Conservation (phyloP, 208 protist species). For the Jaenimonas drosophilae region DNA sequence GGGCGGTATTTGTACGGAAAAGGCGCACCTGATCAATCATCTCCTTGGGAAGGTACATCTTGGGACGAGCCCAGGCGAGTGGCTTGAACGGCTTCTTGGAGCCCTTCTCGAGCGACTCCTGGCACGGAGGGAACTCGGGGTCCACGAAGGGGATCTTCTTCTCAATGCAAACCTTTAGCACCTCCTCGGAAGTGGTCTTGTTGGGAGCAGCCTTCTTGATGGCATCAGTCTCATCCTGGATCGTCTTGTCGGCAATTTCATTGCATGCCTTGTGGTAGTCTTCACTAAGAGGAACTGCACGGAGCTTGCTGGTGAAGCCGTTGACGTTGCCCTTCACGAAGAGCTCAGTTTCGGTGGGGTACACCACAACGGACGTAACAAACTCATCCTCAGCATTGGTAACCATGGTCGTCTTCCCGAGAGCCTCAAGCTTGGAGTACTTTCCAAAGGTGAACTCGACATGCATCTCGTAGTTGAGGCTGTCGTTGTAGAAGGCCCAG, state of each 20-base stretch:
- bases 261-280: slow-evolving; percentile 33
- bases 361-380: slow-evolving; percentile 37
- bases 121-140: slow-evolving; percentile 56
- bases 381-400: slow-evolving; percentile 20
- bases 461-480: slow-evolving; percentile 55
- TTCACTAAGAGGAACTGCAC: slow-evolving; percentile 38
- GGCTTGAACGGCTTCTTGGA: slow-evolving; percentile 46
- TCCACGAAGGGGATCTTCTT: slow-evolving; percentile 58
- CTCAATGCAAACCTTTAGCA: slow-evolving; percentile 39
- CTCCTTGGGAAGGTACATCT: slow-evolving; percentile 32
- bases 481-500: slow-evolving; percentile 83
- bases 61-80: slow-evolving; percentile 53
- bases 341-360: slow-evolving; percentile 66
- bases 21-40: slow-evolving; percentile 51
- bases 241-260: slow-evolving; percentile 15
- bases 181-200: slow-evolving; percentile 31
- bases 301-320: slow-evolving; percentile 56
- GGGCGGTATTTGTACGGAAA: slow-evolving; percentile 31
- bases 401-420: slow-evolving; percentile 43
- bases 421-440: slow-evolving; percentile 33
- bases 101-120: slow-evolving; percentile 34
- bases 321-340: slow-evolving; percentile 59
- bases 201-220: slow-evolving; percentile 26
- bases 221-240: slow-evolving; percentile 26
- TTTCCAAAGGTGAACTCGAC: slow-evolving; percentile 61